These are phyloP conservation scores for Trypanosoma caninum DNA, from an alignment of 208 protist species.

Conservation along the genomic window DNA sequence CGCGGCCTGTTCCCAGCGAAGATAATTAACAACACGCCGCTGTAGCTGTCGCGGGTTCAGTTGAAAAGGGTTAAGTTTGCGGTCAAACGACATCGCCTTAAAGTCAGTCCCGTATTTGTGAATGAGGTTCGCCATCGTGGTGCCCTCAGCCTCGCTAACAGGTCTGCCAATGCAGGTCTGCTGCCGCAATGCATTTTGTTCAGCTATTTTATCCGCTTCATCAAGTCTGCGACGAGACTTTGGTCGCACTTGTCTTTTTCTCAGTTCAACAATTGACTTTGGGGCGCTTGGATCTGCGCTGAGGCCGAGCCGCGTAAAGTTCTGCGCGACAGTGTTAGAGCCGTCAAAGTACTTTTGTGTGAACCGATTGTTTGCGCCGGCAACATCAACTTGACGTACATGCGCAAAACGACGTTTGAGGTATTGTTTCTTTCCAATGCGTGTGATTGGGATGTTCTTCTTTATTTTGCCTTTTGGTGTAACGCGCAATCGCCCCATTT, in stretches of 20 bases:
- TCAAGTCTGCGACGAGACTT: slow-evolving; percentile 41
- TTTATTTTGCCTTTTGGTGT: slow-evolving; percentile 80
- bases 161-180: slow-evolving; percentile 47
- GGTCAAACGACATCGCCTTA: slow-evolving; percentile 80
- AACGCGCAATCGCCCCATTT: slow-evolving; percentile 66
- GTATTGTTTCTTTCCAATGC: slow-evolving; percentile 83
- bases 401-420: slow-evolving; percentile 80
- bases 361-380: slow-evolving; percentile 71
- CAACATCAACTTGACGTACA: slow-evolving; percentile 62
- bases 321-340: slow-evolving; percentile 59
- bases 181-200: slow-evolving; percentile 27
- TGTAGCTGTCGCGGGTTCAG: slow-evolving; percentile 84
- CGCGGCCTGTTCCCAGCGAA: slow-evolving; percentile 71
- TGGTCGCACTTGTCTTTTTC: slow-evolving; percentile 46
- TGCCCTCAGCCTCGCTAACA: slow-evolving; percentile 74
- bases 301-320: slow-evolving; percentile 74
- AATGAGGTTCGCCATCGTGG: slow-evolving; percentile 68
- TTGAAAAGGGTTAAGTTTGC: slow-evolving; percentile 81
- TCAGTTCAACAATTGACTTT: slow-evolving; percentile 28
- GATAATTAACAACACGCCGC: slow-evolving; percentile 79
- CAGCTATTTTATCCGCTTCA: slow-evolving; percentile 42
- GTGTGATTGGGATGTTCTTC: slow-evolving; percentile 86
- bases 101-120: slow-evolving; percentile 66
- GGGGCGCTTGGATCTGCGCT: slow-evolving; percentile 54
- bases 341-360: slow-evolving; percentile 81